phyloP scores from a whole-genome alignment of 768 basidiomycete genomes.

The Lepiota venenata region DNA sequence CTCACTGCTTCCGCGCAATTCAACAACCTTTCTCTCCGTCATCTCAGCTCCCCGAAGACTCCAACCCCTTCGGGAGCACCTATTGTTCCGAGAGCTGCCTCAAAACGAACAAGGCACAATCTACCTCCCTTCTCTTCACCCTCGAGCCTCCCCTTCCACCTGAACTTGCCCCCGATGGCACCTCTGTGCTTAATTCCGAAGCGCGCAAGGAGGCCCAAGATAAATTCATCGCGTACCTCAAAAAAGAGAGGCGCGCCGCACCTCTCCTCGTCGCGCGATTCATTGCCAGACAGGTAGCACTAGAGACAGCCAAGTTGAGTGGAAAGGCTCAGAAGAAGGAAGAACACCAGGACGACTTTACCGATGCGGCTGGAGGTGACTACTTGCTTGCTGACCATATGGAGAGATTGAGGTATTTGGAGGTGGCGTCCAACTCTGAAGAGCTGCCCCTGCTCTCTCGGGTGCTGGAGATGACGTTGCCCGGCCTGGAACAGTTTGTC shows the following conservation, averaged over 20 bases:
- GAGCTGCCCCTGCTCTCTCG: constrained; percentile 48
- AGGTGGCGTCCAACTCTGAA: constrained; percentile 44
- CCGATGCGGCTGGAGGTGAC: constrained; percentile 44
- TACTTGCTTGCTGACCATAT: constrained; percentile 75
- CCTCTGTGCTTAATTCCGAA: constrained; percentile 30
- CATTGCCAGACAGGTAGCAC: constrained; percentile 66
- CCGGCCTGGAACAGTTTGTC: constrained; percentile 70
- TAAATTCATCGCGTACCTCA: constrained; percentile 53
- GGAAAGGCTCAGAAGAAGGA: neutral
- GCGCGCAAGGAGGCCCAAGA: constrained; percentile 57
- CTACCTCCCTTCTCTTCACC: constrained; percentile 69
- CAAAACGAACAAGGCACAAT: constrained; percentile 50
- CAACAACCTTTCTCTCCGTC: constrained; percentile 34
- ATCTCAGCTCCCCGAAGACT: constrained; percentile 26
- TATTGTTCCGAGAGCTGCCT: constrained; percentile 78
- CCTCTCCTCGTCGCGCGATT: constrained; percentile 67
- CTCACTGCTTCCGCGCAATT: constrained; percentile 67
- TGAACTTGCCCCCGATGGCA: constrained; percentile 28
- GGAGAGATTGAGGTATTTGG: constrained; percentile 69
- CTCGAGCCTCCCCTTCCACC: constrained; percentile 58
- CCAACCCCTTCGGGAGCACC: constrained; percentile 51
- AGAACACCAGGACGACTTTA: constrained; percentile 29
- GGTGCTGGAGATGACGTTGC: constrained; percentile 59
- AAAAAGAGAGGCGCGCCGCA: constrained; percentile 38
- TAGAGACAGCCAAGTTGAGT: constrained; percentile 59